Evolutionary conservation across 139 green algal genomes (phyloP).

Genomic region (Micractinium sp.): DNA sequence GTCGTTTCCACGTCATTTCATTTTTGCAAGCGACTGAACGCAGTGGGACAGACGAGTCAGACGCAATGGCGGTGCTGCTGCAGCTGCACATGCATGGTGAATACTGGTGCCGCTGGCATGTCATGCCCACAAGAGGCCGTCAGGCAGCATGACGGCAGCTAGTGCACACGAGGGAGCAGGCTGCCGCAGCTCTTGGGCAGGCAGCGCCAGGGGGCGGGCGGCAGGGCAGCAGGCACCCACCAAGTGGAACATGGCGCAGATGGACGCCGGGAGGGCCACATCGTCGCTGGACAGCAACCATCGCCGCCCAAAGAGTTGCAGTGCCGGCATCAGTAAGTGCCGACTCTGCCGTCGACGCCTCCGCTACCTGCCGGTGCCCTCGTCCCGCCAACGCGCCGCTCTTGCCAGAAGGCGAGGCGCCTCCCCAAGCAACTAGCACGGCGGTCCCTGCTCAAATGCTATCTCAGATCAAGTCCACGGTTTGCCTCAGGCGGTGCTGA

Average conservation of each 20-base stretch:
- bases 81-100: too few relatives aligned
- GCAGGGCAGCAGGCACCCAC: not conserved
- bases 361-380: not conserved
- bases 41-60: too few relatives aligned
- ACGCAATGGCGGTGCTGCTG: too few relatives aligned
- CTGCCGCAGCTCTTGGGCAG: not conserved
- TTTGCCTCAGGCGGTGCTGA: too few relatives aligned
- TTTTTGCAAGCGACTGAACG: too few relatives aligned
- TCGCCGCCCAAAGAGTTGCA: slow-evolving; percentile 53
- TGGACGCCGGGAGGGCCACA: slow-evolving; percentile 37
- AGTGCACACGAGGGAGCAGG: not conserved
- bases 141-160: not conserved
- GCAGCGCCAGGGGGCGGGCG: not conserved
- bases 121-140: not conserved
- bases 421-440: too few relatives aligned
- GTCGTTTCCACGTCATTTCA: too few relatives aligned
- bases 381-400: too few relatives aligned
- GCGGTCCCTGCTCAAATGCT: too few relatives aligned
- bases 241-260: slow-evolving; percentile 45
- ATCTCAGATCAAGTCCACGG: too few relatives aligned
- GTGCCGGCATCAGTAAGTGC: slow-evolving; percentile 52
- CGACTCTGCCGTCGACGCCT: not conserved
- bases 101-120: too few relatives aligned
- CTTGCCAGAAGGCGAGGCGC: too few relatives aligned
- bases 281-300: slow-evolving; percentile 60